A percentile compares a stretch with the other conserved stretches of the same genome.
Conservation (phyloP, 345 rosid species). For the Conringia planisiliqua region DNA sequence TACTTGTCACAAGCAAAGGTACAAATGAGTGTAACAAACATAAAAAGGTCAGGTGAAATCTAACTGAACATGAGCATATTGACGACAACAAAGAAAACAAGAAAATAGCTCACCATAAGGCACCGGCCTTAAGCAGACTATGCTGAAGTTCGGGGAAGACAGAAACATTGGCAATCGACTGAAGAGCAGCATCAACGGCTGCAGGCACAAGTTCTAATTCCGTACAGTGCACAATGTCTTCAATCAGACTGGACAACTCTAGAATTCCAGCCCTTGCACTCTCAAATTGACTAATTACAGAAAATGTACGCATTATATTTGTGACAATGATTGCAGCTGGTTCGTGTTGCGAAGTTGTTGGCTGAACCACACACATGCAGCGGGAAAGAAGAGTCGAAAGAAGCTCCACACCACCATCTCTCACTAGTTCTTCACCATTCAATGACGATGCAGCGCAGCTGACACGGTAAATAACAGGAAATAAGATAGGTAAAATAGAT, state of each 20-base stretch:
- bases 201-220: constrained; percentile 92
- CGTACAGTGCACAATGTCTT: constrained; percentile 90
- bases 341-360: constrained; percentile 87
- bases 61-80: background rate
- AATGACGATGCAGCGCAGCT: constrained; percentile 96
- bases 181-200: constrained; percentile 91
- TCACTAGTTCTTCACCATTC: constrained; percentile 98
- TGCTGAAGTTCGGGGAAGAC: constrained; percentile 81
- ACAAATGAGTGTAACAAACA: background rate
- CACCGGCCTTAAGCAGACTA: constrained; percentile 86
- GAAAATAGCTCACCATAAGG: constrained; percentile 63
- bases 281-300: constrained; percentile 89
- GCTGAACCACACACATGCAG: constrained; percentile 94
- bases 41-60: background rate
- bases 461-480: constrained; percentile 15
- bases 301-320: constrained; percentile 82
- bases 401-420: constrained; percentile 94
- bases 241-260: constrained; percentile 67
- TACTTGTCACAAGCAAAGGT: background rate
- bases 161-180: constrained; percentile 78
- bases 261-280: constrained; percentile 80
- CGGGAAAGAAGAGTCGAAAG: constrained; percentile 86
- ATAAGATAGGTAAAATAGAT: background rate
- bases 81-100: background rate
- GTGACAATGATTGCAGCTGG: constrained; percentile 91